phyloP scores from a whole-genome alignment of 495 filamentous ascomycete genomes.

The Parathielavia hyrcaniae region DNA sequence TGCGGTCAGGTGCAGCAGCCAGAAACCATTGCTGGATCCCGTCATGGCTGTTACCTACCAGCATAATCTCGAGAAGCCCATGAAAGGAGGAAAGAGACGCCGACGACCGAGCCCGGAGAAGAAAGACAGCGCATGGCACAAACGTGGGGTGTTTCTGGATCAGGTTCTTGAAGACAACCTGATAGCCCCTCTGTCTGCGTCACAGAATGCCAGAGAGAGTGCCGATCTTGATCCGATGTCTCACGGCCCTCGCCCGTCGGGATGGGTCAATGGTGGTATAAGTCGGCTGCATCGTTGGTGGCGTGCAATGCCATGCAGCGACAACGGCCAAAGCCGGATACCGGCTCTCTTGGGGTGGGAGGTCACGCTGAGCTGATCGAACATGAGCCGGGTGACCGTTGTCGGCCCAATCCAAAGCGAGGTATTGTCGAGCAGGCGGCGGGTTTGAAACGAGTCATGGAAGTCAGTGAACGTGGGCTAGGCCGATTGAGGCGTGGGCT shows the following conservation, averaged over 20 bases:
- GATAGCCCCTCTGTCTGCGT: neutral
- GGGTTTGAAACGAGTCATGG: neutral
- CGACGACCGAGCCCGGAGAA: neutral
- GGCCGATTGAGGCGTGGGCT: slow-evolving; percentile 14
- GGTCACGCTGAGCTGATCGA: neutral
- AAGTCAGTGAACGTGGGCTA: slow-evolving; percentile 10
- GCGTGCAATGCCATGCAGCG: slow-evolving; percentile 18
- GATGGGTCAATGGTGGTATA: slow-evolving; percentile 12
- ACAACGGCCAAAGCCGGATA: slow-evolving; percentile 1
- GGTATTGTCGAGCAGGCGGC: slow-evolving; percentile 1
- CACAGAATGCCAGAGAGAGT: slow-evolving; percentile 10
- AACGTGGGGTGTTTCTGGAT: neutral
- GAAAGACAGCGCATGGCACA: neutral
- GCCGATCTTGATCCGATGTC: slow-evolving; percentile 20
- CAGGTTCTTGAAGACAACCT: neutral
- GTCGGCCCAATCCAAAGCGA: slow-evolving; percentile 2
- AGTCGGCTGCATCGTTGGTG: slow-evolving; percentile 14
- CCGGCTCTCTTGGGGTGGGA: neutral
- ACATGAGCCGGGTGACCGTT: slow-evolving; percentile 17
- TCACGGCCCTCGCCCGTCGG: slow-evolving; percentile 8
- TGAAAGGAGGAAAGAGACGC: neutral
- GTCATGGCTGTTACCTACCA: slow-evolving; percentile 6
- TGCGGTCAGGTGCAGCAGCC: slow-evolving; percentile 4
- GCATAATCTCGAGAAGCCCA: neutral
- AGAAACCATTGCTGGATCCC: neutral